Percentiles rank a stretch among this genome's conserved stretches.
Conservation (phyloP, 2,329 filamentous ascomycete genomes). For the Cordyceps farinosa region DNA sequence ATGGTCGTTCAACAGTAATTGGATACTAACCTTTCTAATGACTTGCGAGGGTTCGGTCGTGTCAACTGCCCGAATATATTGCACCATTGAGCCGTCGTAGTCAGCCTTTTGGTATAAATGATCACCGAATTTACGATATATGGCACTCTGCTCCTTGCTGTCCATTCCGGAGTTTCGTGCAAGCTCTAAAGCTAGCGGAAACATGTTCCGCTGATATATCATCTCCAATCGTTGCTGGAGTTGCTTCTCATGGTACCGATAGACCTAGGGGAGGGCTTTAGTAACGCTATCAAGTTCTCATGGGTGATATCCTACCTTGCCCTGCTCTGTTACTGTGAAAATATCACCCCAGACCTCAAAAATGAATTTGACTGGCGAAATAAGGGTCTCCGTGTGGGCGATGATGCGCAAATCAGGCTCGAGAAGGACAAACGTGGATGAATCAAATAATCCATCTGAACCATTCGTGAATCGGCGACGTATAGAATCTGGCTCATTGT, state of each 20-base stretch:
- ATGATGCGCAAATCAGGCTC: constrained; percentile 88
- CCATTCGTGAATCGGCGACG: constrained; percentile 69
- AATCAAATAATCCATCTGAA: constrained; percentile 77
- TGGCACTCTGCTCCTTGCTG: constrained; percentile 76
- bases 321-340: constrained; percentile 85
- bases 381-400: constrained; percentile 80
- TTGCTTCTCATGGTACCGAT: constrained; percentile 84
- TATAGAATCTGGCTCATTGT: constrained; percentile 60
- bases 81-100: constrained; percentile 98
- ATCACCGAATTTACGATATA: constrained; percentile 91
- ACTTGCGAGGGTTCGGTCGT: constrained; percentile 95
- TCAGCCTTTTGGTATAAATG: constrained; percentile 92
- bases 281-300: neutral
- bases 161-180: constrained; percentile 86
- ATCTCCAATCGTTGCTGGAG: constrained; percentile 90
- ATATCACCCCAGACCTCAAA: constrained; percentile 89
- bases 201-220: constrained; percentile 90
- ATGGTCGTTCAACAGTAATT: fast-evolving
- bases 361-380: constrained; percentile 73
- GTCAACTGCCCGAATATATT: constrained; percentile 94
- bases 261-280: constrained; percentile 51
- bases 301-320: constrained; percentile 60
- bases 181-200: constrained; percentile 84
- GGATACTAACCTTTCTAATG: constrained; percentile 70
- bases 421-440: constrained; percentile 84